These are phyloP conservation scores for Caloboletus firmus DNA, from an alignment of 1,284 basidiomycete species.

Conservation along the genomic window DNA sequence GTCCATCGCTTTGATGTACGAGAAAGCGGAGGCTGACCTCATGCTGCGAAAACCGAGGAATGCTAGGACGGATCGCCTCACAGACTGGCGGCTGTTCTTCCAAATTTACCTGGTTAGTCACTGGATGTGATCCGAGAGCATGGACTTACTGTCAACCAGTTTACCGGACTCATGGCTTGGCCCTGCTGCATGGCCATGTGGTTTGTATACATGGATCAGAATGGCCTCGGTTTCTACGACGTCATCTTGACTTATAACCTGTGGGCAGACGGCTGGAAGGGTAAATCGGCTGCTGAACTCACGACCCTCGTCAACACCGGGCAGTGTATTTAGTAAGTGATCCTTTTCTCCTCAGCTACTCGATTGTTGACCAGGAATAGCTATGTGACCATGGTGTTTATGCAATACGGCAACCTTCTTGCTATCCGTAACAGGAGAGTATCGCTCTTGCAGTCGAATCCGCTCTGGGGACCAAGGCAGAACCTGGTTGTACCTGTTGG, in stretches of 20 bases:
- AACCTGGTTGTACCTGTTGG: conserved; percentile 38
- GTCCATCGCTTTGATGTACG: conserved; percentile 41
- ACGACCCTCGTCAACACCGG: conserved; percentile 35
- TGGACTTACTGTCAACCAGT: conserved; percentile 27
- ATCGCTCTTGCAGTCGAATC: conserved; percentile 39
- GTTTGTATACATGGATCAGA: conserved; percentile 40
- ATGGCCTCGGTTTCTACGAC: conserved; percentile 39
- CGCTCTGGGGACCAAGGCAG: conserved; percentile 40
- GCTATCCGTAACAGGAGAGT: conserved; percentile 38
- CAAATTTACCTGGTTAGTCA: conserved; percentile 34
- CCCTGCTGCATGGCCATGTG: conserved; percentile 45
- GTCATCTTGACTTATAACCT: conserved; percentile 43
- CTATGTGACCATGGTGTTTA: conserved; percentile 45
- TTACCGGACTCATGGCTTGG: conserved; percentile 48
- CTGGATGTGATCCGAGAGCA: conserved; percentile 1
- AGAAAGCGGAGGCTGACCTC: conserved; percentile 44
- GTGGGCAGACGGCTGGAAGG: conserved; percentile 37
- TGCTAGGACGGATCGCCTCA: conserved; percentile 54
- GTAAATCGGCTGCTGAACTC: conserved; percentile 30
- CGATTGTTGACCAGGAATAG: conserved; percentile 22
- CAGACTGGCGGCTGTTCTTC: conserved; percentile 36
- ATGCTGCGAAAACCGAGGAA: conserved; percentile 66
- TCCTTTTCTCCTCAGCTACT: conserved; percentile 25
- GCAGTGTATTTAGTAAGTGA: conserved; percentile 45
- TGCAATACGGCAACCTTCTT: conserved; percentile 38